Evolutionary conservation across 2,329 filamentous ascomycete genomes (phyloP).

Genomic region (Decorospora gaudefroyi): DNA sequence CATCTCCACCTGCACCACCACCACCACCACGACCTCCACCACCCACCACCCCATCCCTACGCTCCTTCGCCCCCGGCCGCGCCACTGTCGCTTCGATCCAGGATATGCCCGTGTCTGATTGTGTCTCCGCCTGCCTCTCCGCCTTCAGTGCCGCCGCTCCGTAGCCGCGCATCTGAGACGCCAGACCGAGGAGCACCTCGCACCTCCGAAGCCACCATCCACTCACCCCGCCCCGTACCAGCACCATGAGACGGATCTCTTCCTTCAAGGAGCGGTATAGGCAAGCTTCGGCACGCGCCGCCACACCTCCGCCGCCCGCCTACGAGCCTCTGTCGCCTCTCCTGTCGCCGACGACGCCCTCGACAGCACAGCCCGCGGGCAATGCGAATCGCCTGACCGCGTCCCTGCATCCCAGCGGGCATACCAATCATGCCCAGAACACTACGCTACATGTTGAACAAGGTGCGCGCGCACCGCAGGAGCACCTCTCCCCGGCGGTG

Average conservation of each 20-base stretch:
- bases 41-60: slow-evolving; percentile 21
- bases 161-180: slow-evolving; percentile 37
- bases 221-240: slow-evolving; percentile 24
- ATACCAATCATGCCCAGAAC: slow-evolving; percentile 16
- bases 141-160: slow-evolving; percentile 25
- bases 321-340: slow-evolving; percentile 46
- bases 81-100: slow-evolving; percentile 21
- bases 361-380: slow-evolving; percentile 31
- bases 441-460: slow-evolving; percentile 1
- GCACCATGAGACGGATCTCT: slow-evolving; percentile 36
- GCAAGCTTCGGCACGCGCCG: slow-evolving; percentile 36
- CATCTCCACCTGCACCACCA: slow-evolving; percentile 18
- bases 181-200: slow-evolving; percentile 24
- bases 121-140: slow-evolving; percentile 25
- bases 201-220: slow-evolving; percentile 29
- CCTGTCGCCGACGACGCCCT: slow-evolving; percentile 27
- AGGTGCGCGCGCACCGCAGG: slow-evolving; percentile 15
- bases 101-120: slow-evolving; percentile 40
- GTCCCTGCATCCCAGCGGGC: slow-evolving; percentile 12
- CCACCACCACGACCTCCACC: no score
- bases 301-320: slow-evolving; percentile 40
- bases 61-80: slow-evolving; percentile 27
- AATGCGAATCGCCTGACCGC: slow-evolving; percentile 16
- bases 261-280: slow-evolving; percentile 44
- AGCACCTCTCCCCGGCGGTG: slow-evolving; percentile 16